Evolutionary conservation across 495 filamentous ascomycete species (phyloP).

Genomic region (Oleoguttula mirabilis): DNA sequence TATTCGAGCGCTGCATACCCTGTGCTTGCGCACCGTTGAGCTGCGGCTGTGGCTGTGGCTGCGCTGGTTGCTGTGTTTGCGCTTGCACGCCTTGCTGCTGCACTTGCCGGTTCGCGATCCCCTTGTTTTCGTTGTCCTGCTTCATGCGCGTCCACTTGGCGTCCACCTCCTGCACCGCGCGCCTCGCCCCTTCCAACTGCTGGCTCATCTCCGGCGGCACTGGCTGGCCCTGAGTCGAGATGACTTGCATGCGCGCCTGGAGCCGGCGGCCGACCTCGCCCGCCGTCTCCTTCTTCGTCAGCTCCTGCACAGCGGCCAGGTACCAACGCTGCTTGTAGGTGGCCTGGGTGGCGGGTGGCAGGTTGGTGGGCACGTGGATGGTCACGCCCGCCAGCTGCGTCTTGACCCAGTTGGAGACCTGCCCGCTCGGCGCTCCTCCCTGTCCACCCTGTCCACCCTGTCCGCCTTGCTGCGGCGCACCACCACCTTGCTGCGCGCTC

Average conservation of each 20-base stretch:
- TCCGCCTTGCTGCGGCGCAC: neutral
- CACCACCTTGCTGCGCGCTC: neutral
- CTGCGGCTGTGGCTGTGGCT: neutral
- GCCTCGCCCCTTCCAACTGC: slow-evolving; percentile 1
- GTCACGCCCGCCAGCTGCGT: neutral
- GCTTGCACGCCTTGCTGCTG: neutral
- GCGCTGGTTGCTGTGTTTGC: slow-evolving; percentile 1
- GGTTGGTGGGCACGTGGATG: neutral
- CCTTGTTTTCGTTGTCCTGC: slow-evolving; percentile 6
- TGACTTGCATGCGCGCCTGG: neutral
- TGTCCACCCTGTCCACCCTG: neutral
- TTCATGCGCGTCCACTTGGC: slow-evolving; percentile 1
- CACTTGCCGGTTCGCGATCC: neutral
- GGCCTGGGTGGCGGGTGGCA: neutral
- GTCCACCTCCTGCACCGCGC: neutral
- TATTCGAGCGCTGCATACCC: slow-evolving; percentile 2
- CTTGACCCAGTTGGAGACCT: neutral
- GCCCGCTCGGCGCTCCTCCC: neutral
- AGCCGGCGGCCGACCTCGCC: neutral
- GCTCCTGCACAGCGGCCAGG: neutral
- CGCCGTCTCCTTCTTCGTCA: neutral
- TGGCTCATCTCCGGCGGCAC: slow-evolving; percentile 1
- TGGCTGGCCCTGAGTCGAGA: slow-evolving; percentile 14
- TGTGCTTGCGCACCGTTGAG: neutral
- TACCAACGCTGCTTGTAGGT: neutral